phyloP scores from a whole-genome alignment of 352 stramenopile genomes.

The Phytophthora hybrid region DNA sequence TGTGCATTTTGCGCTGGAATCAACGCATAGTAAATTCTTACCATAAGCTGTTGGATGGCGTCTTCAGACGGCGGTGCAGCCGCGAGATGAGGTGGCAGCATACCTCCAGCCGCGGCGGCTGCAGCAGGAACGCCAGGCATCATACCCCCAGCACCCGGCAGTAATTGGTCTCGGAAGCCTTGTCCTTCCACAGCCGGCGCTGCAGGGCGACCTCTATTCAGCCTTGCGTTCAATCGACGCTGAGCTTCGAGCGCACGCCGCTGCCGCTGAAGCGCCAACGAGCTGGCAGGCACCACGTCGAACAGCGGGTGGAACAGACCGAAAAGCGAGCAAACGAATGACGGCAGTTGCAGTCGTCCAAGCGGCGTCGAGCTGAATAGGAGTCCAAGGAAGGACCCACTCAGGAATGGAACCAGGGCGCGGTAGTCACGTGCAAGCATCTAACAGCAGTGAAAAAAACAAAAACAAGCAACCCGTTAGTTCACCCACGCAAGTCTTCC shows the following conservation, averaged over 20 bases:
- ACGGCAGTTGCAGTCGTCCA: conserved; percentile 74
- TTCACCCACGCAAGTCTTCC: neutral
- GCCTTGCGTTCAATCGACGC: conserved; percentile 64
- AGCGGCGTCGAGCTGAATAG: conserved; percentile 80
- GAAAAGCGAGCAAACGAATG: conserved; percentile 72
- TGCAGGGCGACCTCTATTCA: conserved; percentile 43
- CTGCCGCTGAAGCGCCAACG: conserved; percentile 71
- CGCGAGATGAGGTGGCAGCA: conserved; percentile 67
- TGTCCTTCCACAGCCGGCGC: conserved; percentile 48
- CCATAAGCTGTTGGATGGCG: conserved; percentile 82
- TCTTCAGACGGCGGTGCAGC: conserved; percentile 76
- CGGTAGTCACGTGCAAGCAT: conserved; percentile 68
- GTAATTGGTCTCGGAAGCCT: conserved; percentile 84
- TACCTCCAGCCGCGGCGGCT: conserved; percentile 28
- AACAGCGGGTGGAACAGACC: conserved; percentile 81
- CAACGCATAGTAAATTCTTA: conserved; percentile 18
- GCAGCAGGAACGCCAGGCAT: conserved; percentile 38
- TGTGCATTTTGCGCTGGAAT: neutral
- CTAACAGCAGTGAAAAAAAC: conserved; percentile 39
- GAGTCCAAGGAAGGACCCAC: conserved; percentile 65
- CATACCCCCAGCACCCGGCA: conserved; percentile 66
- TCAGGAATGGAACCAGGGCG: conserved; percentile 68
- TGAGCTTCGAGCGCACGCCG: conserved; percentile 77
- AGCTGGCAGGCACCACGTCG: conserved; percentile 78
- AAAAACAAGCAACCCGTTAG: conserved; percentile 3